Evolutionary conservation across 2,329 filamentous ascomycete genomes (phyloP).

Genomic region (Claviceps pusilla): DNA sequence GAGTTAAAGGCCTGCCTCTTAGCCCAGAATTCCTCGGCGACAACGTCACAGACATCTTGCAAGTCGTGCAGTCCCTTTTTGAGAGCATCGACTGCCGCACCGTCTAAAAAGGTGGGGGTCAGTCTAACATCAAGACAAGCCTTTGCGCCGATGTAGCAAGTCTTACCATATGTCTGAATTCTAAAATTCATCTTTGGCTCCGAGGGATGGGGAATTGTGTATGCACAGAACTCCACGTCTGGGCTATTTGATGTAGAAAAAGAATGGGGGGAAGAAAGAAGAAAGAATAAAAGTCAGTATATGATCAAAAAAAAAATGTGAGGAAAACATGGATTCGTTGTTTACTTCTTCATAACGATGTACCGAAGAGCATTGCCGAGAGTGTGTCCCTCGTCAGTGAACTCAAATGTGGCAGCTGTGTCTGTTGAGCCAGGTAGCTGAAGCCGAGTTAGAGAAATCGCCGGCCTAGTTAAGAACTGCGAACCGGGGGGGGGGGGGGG

Average conservation of each 20-base stretch:
- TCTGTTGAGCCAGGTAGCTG: constrained; percentile 75
- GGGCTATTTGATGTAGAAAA: constrained; percentile 40
- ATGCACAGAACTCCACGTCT: constrained; percentile 94
- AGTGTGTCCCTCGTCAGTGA: constrained; percentile 86
- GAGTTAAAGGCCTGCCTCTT: constrained; percentile 29
- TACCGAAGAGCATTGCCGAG: constrained; percentile 87
- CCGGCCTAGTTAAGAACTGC: neutral
- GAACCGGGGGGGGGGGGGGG: neutral
- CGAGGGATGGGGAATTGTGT: constrained; percentile 92
- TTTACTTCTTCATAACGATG: constrained; percentile 95
- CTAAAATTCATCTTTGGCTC: constrained; percentile 93
- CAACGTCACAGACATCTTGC: constrained; percentile 82
- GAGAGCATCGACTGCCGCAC: constrained; percentile 67
- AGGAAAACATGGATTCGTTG: constrained; percentile 12
- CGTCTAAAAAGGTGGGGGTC: constrained; percentile 35
- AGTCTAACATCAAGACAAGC: constrained; percentile 1
- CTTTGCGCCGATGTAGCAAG: constrained; percentile 5
- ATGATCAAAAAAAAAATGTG: neutral
- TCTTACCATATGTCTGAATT: constrained; percentile 88
- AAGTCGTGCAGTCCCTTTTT: constrained; percentile 82
- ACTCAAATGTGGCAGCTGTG: constrained; percentile 87
- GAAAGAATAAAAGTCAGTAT: constrained; percentile 6
- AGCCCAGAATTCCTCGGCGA: constrained; percentile 72
- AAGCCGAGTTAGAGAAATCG: neutral
- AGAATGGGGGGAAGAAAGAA: neutral